phyloP scores from a whole-genome alignment of 2,329 filamentous ascomycete genomes.

The Paecilomyces niveus region DNA sequence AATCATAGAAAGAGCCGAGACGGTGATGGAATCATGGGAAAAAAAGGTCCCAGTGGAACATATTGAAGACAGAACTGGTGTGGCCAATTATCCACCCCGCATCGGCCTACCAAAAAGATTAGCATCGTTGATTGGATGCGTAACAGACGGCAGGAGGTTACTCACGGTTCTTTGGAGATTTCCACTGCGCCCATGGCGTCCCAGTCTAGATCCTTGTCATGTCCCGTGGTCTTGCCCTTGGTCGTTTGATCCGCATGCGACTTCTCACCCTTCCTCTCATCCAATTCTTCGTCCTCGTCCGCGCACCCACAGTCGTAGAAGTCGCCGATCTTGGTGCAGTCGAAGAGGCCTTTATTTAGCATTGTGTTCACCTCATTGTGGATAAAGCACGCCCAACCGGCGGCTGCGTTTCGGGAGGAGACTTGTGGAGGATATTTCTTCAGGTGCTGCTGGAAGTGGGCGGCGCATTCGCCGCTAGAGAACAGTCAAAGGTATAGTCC shows the following conservation, averaged over 20 bases:
- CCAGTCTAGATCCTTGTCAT: conserved; percentile 7
- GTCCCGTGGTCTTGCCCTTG: conserved; percentile 5
- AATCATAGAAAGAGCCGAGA: not conserved
- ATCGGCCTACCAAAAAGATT: conserved; percentile 3
- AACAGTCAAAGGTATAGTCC: conserved; percentile 7
- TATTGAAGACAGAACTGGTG: not conserved
- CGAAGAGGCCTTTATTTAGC: conserved; percentile 54
- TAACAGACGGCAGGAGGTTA: conserved; percentile 4
- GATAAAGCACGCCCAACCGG: conserved; percentile 60
- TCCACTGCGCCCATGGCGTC: conserved; percentile 19
- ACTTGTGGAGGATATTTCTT: conserved; percentile 59
- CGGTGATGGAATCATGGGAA: not conserved
- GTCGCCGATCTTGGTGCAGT: conserved; percentile 58
- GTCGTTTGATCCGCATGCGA: not conserved
- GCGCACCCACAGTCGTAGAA: conserved; percentile 62
- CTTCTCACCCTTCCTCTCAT: conserved; percentile 1
- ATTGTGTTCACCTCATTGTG: conserved; percentile 61
- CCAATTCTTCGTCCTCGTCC: conserved; percentile 42
- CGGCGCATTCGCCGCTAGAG: conserved; percentile 55
- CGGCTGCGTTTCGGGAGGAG: conserved; percentile 53
- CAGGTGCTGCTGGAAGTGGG: conserved; percentile 55
- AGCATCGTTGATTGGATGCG: not conserved
- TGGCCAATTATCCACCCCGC: conserved; percentile 6
- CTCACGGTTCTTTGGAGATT: conserved; percentile 30
- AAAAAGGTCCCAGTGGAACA: not conserved